These are phyloP conservation scores for Aureobasidium sp. DNA, from an alignment of 2,329 filamentous ascomycete species.

Conservation along the genomic window DNA sequence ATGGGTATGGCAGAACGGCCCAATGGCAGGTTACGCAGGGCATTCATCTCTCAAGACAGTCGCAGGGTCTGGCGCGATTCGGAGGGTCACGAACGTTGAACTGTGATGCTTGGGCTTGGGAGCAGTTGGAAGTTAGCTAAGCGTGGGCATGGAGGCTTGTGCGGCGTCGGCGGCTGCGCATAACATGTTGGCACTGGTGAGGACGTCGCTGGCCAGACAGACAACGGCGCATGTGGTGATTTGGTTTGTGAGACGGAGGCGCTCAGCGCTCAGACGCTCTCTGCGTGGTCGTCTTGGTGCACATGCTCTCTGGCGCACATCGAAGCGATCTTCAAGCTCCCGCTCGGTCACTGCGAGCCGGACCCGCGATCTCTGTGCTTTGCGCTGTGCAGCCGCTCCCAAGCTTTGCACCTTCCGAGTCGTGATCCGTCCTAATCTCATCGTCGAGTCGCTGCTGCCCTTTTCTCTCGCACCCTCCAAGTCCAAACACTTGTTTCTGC, in stretches of 20 bases:
- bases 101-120: slow-evolving; percentile 12
- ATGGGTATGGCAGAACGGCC: background rate
- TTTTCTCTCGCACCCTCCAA: slow-evolving; percentile 13
- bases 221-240: slow-evolving; percentile 13
- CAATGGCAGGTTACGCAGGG: background rate
- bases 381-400: slow-evolving; percentile 11
- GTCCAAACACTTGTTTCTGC: slow-evolving; percentile 12
- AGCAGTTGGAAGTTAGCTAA: background rate
- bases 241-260: slow-evolving; percentile 12
- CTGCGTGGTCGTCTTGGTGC: background rate
- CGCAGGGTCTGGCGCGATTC: background rate
- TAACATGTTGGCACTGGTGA: background rate
- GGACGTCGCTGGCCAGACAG: slow-evolving; percentile 8
- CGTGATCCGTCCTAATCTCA: slow-evolving; percentile 14
- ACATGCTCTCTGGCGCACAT: background rate
- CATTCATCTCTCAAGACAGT: background rate
- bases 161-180: background rate
- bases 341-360: slow-evolving; percentile 14
- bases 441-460: slow-evolving; percentile 11
- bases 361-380: slow-evolving; percentile 12
- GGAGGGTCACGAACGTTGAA: background rate
- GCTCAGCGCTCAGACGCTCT: background rate
- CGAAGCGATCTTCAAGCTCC: slow-evolving; percentile 14
- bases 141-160: background rate
- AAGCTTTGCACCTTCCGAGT: slow-evolving; percentile 15